Conservation (phyloP, 2,329 filamentous ascomycete species). For the Helicocarpus griseus region DNA sequence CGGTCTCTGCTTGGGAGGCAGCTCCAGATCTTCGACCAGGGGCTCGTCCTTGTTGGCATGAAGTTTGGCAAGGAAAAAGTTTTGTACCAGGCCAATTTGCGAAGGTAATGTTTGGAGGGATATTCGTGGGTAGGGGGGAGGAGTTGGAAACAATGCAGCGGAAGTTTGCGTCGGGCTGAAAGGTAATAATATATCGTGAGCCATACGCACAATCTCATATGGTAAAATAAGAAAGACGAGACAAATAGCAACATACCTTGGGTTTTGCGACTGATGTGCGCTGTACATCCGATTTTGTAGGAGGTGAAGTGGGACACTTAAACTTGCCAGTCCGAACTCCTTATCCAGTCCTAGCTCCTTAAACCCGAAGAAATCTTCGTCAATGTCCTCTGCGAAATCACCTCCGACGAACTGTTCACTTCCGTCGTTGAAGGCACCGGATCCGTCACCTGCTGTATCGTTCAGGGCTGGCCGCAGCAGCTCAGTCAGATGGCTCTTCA, state of each 20-base stretch:
- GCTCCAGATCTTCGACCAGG: conserved; percentile 85
- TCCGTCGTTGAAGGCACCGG: conserved; percentile 86
- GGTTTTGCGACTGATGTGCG: conserved; percentile 69
- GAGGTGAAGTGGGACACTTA: conserved; percentile 88
- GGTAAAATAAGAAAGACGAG: conserved; percentile 1
- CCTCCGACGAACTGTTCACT: conserved; percentile 95
- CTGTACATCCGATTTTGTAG: conserved; percentile 83
- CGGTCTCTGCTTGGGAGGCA: conserved; percentile 77
- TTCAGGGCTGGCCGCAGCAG: conserved; percentile 80
- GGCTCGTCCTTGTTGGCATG: conserved; percentile 74
- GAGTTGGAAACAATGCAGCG: conserved; percentile 53
- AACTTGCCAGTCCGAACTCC: conserved; percentile 77
- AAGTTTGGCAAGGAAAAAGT: conserved; percentile 85
- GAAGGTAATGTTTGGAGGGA: conserved; percentile 65
- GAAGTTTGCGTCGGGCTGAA: conserved; percentile 36
- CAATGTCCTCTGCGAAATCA: conserved; percentile 94
- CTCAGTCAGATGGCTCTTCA: conserved; percentile 89
- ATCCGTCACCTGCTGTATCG: conserved; percentile 72
- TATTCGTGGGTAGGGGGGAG: conserved; percentile 64
- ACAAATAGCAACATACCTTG: conserved; percentile 35
- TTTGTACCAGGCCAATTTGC: conserved; percentile 79
- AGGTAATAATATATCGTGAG: conserved; percentile 8
- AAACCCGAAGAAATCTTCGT: conserved; percentile 98
- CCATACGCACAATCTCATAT: conserved; percentile 8
- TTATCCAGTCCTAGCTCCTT: conserved; percentile 85